Percentiles rank a stretch among this genome's conserved stretches.
Conservation (phyloP, 1,284 basidiomycete species). For the Takashimella koratensis region DNA sequence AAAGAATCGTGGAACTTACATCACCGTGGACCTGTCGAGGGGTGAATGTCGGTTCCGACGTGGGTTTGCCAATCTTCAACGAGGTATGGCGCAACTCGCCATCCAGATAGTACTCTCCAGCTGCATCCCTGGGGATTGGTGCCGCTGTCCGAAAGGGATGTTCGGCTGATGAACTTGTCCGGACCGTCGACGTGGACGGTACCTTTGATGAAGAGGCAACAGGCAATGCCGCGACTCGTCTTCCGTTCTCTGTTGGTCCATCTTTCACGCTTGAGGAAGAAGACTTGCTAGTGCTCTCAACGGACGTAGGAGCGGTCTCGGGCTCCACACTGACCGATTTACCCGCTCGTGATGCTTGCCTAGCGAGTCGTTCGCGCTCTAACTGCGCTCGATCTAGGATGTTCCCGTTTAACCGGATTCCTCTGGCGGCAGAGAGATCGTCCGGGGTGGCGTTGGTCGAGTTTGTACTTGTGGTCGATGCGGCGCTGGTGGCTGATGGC, state of each 20-base stretch:
- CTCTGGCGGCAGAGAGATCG: conserved; percentile 1
- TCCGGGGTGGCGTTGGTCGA: neutral
- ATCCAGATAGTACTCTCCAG: conserved; percentile 41
- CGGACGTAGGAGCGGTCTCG: neutral
- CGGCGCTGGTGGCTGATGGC: neutral
- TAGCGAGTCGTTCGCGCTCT: conserved; percentile 40
- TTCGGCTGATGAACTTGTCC: neutral
- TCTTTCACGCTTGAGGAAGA: neutral
- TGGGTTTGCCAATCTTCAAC: conserved; percentile 22
- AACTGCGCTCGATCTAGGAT: conserved; percentile 40
- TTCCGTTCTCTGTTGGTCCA: neutral
- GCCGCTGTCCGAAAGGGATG: conserved; percentile 34
- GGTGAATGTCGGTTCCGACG: conserved; percentile 24
- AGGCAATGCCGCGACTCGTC: conserved; percentile 1
- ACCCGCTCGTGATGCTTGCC: conserved; percentile 26
- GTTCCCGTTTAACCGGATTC: conserved; percentile 11
- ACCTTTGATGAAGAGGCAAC: neutral
- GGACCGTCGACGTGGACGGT: neutral
- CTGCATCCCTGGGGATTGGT: conserved; percentile 35
- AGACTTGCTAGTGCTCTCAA: neutral
- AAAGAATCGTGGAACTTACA: conserved; percentile 26
- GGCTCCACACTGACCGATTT: neutral
- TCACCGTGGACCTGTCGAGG: conserved; percentile 29
- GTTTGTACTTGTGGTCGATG: neutral
- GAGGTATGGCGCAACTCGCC: conserved; percentile 39